Evolutionary conservation across 495 filamentous ascomycete species (phyloP).

Genomic region (Neurospora sp.): DNA sequence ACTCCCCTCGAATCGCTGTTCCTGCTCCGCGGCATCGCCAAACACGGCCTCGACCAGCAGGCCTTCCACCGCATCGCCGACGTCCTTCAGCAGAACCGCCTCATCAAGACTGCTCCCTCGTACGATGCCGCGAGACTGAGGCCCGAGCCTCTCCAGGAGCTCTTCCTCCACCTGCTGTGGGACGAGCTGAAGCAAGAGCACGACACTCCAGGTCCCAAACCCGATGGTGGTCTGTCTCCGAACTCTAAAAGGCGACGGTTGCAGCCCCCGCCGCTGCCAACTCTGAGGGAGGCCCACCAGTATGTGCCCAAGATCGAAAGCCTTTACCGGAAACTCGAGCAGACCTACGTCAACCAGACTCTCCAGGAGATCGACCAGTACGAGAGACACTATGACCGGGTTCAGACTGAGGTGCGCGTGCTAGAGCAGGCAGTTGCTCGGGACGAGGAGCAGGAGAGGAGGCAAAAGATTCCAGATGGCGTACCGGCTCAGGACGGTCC

Average conservation of each 20-base stretch:
- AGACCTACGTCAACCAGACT: constrained; percentile 57
- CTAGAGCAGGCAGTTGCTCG: constrained; percentile 37
- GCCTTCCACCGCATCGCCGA: constrained; percentile 67
- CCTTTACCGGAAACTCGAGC: constrained; percentile 62
- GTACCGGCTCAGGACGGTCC: neutral
- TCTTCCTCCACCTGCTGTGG: constrained; percentile 64
- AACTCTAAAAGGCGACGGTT: constrained; percentile 67
- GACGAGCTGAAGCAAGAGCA: constrained; percentile 51
- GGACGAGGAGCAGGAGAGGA: constrained; percentile 1
- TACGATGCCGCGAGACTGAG: constrained; percentile 66
- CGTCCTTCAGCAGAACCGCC: constrained; percentile 55
- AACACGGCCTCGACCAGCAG: constrained; percentile 50
- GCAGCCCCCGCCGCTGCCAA: constrained; percentile 49
- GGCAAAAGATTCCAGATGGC: constrained; percentile 1
- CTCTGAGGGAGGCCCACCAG: constrained; percentile 52
- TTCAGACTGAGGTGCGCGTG: constrained; percentile 57
- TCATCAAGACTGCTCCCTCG: constrained; percentile 54
- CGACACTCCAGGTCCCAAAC: constrained; percentile 12
- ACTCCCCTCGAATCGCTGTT: constrained; percentile 83
- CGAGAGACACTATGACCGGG: constrained; percentile 54
- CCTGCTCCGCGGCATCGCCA: constrained; percentile 74
- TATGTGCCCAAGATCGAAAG: constrained; percentile 57
- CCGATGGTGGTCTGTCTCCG: constrained; percentile 30
- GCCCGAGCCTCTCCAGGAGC: constrained; percentile 65
- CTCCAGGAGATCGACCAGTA: constrained; percentile 62